phyloP scores from a whole-genome alignment of 192 early-diverging fungal genomes.

The Jimgerdemannia lactiflua region DNA sequence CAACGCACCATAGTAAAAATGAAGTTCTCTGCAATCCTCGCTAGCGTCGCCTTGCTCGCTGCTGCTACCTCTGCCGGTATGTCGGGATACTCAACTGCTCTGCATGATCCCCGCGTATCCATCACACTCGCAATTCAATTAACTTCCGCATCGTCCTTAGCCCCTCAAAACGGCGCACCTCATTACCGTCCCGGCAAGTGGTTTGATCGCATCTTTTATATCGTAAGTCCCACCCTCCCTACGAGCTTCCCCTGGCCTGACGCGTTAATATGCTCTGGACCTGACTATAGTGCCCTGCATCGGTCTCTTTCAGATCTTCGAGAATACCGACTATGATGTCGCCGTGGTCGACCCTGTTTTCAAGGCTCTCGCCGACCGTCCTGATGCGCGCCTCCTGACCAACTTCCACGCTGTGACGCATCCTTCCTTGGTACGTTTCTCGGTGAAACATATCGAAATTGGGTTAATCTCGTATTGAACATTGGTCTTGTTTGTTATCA shows the following conservation, averaged over 20 bases:
- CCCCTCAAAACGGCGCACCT: too few relatives aligned
- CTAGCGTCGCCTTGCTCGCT: background rate
- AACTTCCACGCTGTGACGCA: background rate
- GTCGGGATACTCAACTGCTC: background rate
- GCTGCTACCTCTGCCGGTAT: background rate
- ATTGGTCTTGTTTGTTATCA: too few relatives aligned
- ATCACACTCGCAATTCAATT: background rate
- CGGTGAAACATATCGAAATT: too few relatives aligned
- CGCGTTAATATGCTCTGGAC: background rate
- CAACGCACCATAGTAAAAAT: background rate
- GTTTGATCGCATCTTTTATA: background rate
- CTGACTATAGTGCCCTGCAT: too few relatives aligned
- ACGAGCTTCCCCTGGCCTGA: background rate
- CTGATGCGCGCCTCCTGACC: background rate
- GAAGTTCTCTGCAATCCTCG: background rate
- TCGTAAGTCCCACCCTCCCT: background rate
- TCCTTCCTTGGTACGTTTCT: background rate
- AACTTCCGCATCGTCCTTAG: background rate
- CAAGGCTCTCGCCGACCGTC: background rate
- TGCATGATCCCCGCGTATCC: too few relatives aligned
- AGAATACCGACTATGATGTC: background rate
- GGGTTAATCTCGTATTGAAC: too few relatives aligned
- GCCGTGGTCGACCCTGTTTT: background rate
- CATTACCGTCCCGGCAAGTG: background rate
- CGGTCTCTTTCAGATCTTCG: background rate